phyloP scores from a whole-genome alignment of 1,284 basidiomycete genomes.

The Trichosporon coremiiforme region DNA sequence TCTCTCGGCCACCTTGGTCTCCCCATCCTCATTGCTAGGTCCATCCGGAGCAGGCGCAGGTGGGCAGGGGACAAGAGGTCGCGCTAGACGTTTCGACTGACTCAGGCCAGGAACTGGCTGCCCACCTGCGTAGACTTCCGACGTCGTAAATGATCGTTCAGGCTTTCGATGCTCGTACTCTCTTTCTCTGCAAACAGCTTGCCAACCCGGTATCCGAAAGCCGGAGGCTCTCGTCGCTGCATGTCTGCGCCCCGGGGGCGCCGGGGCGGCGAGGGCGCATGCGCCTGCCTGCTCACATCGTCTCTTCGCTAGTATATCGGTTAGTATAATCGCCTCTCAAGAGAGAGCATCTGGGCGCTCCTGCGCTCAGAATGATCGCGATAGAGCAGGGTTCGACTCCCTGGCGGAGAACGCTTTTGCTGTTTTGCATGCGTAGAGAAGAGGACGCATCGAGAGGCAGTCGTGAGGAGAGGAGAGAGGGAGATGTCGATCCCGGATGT shows the following conservation, averaged over 20 bases:
- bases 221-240: neutral
- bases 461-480: neutral
- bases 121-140: neutral
- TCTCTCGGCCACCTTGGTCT: neutral
- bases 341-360: neutral
- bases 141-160: neutral
- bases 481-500: neutral
- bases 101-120: neutral
- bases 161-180: neutral
- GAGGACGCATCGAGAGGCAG: neutral
- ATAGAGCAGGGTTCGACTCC: conserved; percentile 14
- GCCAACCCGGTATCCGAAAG: neutral
- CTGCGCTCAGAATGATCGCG: neutral
- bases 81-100: neutral
- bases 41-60: neutral
- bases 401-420: conserved; percentile 10
- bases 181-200: too few species aligned
- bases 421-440: neutral
- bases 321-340: conserved; percentile 18
- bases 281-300: neutral
- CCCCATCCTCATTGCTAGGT: neutral
- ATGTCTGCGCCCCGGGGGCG: neutral
- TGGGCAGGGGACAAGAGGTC: too few species aligned
- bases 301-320: conserved; percentile 6
- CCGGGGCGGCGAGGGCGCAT: neutral